Base-by-base conservation (phyloP, 1,139 yeast species). In the Waltiozyma sp. region DNA sequence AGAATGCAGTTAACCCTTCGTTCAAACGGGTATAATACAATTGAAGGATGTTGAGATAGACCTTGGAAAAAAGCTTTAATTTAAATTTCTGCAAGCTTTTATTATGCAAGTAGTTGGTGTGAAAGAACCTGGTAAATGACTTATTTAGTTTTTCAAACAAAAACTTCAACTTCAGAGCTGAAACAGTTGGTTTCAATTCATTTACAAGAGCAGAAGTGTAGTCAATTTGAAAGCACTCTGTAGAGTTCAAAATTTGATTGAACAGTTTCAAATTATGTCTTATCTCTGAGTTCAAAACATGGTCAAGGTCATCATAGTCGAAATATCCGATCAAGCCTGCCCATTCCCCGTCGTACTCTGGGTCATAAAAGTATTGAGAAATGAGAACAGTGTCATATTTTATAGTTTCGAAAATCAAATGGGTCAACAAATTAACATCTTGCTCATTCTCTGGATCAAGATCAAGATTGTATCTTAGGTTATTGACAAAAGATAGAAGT, bases 231-330 rank as follows among this genome's bases (percentile, higher is more conserved):
- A 82, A 77, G 1, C 86, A 80, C 47, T 74, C 70, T 0, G 66
- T 55, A 1, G 74, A 62, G 1, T 68, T 66, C 10, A 80, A 62
- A 24, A 86, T 76, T 46, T 76, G 84, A 18, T 70, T 66, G 50
- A 73, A 84, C 49, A 91, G 69, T 19, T 65, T 66, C 28, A 66
- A 62, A 2, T 85, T 82, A 45, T 80, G 65, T 35, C 69, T 68
- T 28, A 70, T 65, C 57, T 88, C 96, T 49, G 77, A 72, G 5
- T 63, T 60, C 4, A 87, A 66, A 95, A 96, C 87, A 39, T 66
- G 66, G n/a, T 70, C 68, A 54, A 77, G 68, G 3, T 64, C 65
- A 0, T 62, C 65, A 40, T 62, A 62, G 16, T 62, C 57, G 37
- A 84, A 63, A 1, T 77, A 57, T 44, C 73, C 78, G 13, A 79